phyloP scores from a whole-genome alignment of 2,329 filamentous ascomycete genomes.

The Penicillium sp. region DNA sequence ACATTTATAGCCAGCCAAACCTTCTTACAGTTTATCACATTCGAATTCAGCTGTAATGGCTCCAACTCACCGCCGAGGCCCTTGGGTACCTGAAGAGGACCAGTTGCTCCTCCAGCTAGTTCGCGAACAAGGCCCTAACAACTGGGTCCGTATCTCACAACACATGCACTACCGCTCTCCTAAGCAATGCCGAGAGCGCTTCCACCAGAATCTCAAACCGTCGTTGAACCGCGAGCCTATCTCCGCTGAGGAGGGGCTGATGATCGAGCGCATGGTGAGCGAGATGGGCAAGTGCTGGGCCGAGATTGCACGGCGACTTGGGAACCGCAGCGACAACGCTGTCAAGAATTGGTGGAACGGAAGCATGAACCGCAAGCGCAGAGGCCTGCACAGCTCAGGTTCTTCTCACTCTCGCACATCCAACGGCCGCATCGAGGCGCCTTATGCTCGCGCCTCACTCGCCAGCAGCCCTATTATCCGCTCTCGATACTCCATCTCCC shows the following conservation, averaged over 20 bases:
- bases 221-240: conserved; percentile 75
- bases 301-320: conserved; percentile 81
- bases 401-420: conserved; percentile 44
- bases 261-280: conserved; percentile 77
- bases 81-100: conserved; percentile 83
- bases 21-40: background rate
- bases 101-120: conserved; percentile 72
- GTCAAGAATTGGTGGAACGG: conserved; percentile 99
- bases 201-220: conserved; percentile 89
- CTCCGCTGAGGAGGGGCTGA: conserved; percentile 68
- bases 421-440: conserved; percentile 45
- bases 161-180: conserved; percentile 78
- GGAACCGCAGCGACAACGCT: conserved; percentile 88
- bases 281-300: conserved; percentile 89
- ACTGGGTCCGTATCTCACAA: conserved; percentile 88
- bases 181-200: conserved; percentile 94
- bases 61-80: conserved; percentile 70
- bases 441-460: conserved; percentile 41
- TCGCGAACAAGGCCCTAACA: conserved; percentile 72
- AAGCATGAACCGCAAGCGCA: conserved; percentile 78
- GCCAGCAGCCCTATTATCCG: conserved; percentile 33
- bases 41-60: conserved; percentile 38
- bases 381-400: conserved; percentile 46
- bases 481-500: conserved; percentile 34
- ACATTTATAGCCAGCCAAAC: background rate